Conservation (phyloP, 345 rosid genomes). For the Arabidopsis thaliana region DNA sequence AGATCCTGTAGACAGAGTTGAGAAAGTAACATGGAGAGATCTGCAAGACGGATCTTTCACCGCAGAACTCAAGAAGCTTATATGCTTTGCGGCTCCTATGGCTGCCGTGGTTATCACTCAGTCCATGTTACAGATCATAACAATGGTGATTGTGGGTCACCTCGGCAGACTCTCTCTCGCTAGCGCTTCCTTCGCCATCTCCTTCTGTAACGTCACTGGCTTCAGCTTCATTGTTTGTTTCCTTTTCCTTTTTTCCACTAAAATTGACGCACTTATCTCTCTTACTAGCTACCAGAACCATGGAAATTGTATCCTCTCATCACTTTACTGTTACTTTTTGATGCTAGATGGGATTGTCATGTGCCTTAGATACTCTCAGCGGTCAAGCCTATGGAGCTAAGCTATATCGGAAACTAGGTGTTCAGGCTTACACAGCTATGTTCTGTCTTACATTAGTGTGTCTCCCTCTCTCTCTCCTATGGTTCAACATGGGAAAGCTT, state of each 20-base stretch:
- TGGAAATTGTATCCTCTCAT: background rate
- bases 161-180: constrained; percentile 54
- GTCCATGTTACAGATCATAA: constrained; percentile 49
- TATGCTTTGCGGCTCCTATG: constrained; percentile 70
- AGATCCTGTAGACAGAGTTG: constrained; percentile 13
- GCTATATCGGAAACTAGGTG: constrained; percentile 58
- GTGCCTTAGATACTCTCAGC: constrained; percentile 75
- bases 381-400: constrained; percentile 89
- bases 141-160: constrained; percentile 46
- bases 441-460: constrained; percentile 58
- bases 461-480: constrained; percentile 61
- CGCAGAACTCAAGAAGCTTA: constrained; percentile 57
- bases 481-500: constrained; percentile 60
- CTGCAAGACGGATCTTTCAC: constrained; percentile 31
- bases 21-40: constrained; percentile 40
- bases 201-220: constrained; percentile 57
- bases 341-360: constrained; percentile 71
- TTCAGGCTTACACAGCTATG: constrained; percentile 64
- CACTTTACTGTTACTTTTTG: background rate
- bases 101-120: constrained; percentile 63
- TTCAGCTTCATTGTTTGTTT: constrained; percentile 41
- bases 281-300: constrained; percentile 15
- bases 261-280: constrained; percentile 39
- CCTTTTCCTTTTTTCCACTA: background rate
- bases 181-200: constrained; percentile 66